Base-by-base conservation (phyloP, 768 basidiomycete species). In the Austroboletus eburneus region DNA sequence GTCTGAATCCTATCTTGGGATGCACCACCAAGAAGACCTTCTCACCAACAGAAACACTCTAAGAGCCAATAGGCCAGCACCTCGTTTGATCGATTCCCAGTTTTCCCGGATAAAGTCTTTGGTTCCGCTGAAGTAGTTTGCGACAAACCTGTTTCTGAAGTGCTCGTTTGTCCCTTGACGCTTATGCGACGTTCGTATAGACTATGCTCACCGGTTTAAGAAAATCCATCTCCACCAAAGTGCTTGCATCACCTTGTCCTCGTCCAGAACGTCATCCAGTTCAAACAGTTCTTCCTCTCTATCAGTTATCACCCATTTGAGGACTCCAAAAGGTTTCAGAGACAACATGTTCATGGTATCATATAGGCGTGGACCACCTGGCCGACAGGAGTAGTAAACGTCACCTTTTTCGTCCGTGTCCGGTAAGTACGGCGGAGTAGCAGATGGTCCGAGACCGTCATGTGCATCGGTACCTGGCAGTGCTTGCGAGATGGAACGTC, bases 221-320 rank as follows among this genome's bases (percentile, higher is more conserved):
- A 81, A 63, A 3, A 88, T 85, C 86, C 86, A 90, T 42, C 88
- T 61, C 12, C 70, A 78, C 87, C 87, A 90, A 12, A 90, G 65
- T 5, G 86, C 85, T 45, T 80, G 78, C 71, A 91, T 84, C 7
- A 88, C 80, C 61, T 90, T 91, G 48, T 85, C 79, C 51, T 88
- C 85, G 46, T 87, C 86, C 33, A 71, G 70, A 10, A 88, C 69
- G 56, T 88, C 81, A 49, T 86, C 82, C 37, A 76, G 67, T 50
- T 87, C 83, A 46, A 79, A 88, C 0, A 90, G 71, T 51, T 89
- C 87, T 40, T 88, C 88, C 57, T 90, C 87, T 33, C 78, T 68
- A 48, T 88, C 86, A 8, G 85, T 41, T 8, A 91, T 71, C 32
- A 75, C 70, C 87, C 87, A 90, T 3, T 75, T 73, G 35, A 85